Percentiles rank a stretch among this genome's conserved stretches.
phyloP scores from a whole-genome alignment of 108 stramenopile species.

The Cylindrotheca fusiformis region DNA sequence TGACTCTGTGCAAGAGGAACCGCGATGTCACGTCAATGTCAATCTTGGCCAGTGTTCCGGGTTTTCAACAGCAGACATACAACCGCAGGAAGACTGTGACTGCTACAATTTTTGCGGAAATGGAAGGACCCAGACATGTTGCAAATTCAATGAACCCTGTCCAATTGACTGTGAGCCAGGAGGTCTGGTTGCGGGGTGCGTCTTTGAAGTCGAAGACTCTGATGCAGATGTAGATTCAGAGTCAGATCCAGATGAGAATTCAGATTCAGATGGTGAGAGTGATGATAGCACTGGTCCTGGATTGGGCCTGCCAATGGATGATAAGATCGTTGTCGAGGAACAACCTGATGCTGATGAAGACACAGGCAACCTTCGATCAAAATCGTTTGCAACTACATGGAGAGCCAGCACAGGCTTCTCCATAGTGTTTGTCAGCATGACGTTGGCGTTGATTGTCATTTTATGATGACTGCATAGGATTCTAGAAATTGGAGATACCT shows the following conservation, averaged over 20 bases:
- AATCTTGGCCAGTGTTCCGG: not conserved
- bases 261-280: no score
- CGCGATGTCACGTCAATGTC: not conserved
- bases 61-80: not conserved
- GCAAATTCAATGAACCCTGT: conserved; percentile 4
- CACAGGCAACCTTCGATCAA: not conserved
- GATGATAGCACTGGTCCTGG: no score
- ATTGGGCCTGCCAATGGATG: no score
- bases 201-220: not conserved
- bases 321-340: no score
- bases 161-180: conserved; percentile 1
- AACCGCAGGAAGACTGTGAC: conserved; percentile 4
- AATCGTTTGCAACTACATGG: not conserved
- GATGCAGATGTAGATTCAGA: not conserved
- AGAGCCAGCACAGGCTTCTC: not conserved
- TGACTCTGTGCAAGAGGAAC: not conserved
- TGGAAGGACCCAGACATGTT: not conserved
- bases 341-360: no score
- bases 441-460: no score
- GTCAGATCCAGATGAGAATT: no score
- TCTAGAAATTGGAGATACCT: no score
- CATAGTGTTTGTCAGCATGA: not conserved
- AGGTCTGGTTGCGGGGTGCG: not conserved
- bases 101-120: conserved; percentile 3
- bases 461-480: no score